phyloP scores from a whole-genome alignment of 2,329 filamentous ascomycete genomes.

The Fusarium irregulare region DNA sequence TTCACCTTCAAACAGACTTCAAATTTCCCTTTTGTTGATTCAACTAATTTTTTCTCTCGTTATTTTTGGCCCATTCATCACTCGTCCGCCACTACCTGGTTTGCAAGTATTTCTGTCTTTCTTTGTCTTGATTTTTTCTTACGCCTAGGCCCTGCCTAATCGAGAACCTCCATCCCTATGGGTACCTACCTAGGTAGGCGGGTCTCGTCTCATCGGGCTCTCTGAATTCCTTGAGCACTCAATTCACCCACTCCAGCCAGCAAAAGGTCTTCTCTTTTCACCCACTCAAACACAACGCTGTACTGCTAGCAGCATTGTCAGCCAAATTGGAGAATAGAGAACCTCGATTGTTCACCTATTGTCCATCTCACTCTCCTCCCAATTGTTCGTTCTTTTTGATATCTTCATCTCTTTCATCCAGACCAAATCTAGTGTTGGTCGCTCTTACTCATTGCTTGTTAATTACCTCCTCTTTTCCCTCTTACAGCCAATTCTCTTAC shows the following conservation, averaged over 20 bases:
- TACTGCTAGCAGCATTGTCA: not conserved
- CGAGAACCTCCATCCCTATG: not conserved
- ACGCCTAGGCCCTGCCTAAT: not conserved
- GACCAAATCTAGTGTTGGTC: slow-evolving; percentile 3
- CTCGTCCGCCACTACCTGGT: not conserved
- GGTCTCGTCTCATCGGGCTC: not conserved
- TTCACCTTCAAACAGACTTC: not conserved
- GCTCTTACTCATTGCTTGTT: slow-evolving; percentile 7
- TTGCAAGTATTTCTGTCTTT: not conserved
- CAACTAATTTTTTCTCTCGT: not conserved
- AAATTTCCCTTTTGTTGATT: slow-evolving; percentile 13
- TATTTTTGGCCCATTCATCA: slow-evolving; percentile 8
- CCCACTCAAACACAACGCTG: slow-evolving; percentile 9
- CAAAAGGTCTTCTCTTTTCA: not conserved
- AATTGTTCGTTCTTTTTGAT: slow-evolving; percentile 13
- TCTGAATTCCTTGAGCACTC: not conserved
- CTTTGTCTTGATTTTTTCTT: slow-evolving; percentile 3
- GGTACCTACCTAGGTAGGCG: not conserved
- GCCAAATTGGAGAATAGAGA: slow-evolving; percentile 16
- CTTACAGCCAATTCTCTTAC: slow-evolving; percentile 2
- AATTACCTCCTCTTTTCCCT: slow-evolving; percentile 10
- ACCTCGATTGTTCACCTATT: slow-evolving; percentile 21
- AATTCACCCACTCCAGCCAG: not conserved
- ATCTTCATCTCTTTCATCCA: slow-evolving; percentile 5
- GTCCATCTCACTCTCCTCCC: slow-evolving; percentile 8